Evolutionary conservation across 2,329 filamentous ascomycete genomes (phyloP), one percentile per base, ranked within the genome.

Genomic region (Aspergillus hortae): DNA sequence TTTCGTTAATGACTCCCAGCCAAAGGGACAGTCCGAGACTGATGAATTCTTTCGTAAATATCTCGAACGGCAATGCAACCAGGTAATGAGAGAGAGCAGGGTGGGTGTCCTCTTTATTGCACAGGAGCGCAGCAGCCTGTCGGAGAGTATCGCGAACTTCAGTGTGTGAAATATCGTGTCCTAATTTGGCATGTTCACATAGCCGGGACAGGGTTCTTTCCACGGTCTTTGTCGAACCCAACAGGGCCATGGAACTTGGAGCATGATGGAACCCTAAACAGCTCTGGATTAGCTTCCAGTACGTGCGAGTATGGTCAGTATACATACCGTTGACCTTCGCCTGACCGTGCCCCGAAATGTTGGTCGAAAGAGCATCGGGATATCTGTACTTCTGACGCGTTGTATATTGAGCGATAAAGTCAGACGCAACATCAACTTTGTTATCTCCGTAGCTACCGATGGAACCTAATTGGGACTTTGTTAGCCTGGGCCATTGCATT

Each of bases 1-100:
- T 97, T 69, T 99, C 94, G 63, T 97, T 94, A 64, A 97, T 95
- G 12, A 97, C 89, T 23, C 94, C 94, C 55, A 96, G 84, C 94
- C 94, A 99, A 6, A 99, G 77, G 4, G 94, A 96, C 33, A 96
- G 88, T 5, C 94, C 95, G 46, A 97, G 83, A 67, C 96, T 95
- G 68, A 99, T 94, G 2, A 92, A 94, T 64, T 95, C 89, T 68
- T 95, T 96, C 4, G 88, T 95, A 68, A 99, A 97, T 44, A 96
- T 83, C 38, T 84, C 83, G 70, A 99, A 99, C 0, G 94, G 95
- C 55, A 99, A 94, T 60, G 84, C 87, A 56, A 99, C 92, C 14
- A 99, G 80, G 64, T 95, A 88, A 64, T 92, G 89, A 11, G 90
- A 85, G 51, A 96, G 86, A 1, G 88, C 83, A 51, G 87, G 87